A percentile compares a stretch with the other conserved stretches of the same genome.
phyloP scores from a whole-genome alignment of 1,284 basidiomycete species.

The Cryptococcus jaspeensis region DNA sequence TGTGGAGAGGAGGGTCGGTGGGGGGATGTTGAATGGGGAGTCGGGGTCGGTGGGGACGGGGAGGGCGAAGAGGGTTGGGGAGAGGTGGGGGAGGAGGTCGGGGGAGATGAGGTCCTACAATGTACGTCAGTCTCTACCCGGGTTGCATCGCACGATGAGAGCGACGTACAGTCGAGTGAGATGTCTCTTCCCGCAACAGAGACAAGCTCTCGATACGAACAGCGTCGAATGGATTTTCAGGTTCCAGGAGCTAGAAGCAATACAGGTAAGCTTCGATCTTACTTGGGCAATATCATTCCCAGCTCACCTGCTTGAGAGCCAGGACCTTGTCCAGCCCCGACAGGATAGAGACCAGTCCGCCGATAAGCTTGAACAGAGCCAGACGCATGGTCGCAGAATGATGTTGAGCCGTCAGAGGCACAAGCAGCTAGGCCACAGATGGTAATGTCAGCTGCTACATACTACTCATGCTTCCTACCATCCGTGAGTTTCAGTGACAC shows the following conservation, averaged over 20 bases:
- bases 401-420: conserved; percentile 34
- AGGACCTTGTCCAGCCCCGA: conserved; percentile 22
- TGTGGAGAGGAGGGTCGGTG: conserved; percentile 18
- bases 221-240: conserved; percentile 39
- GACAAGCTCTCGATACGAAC: conserved; percentile 34
- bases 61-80: conserved; percentile 21
- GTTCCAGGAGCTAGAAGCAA: conserved; percentile 34
- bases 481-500: conserved; percentile 1
- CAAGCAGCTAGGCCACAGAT: conserved; percentile 23
- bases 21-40: conserved; percentile 12
- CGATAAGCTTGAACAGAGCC: conserved; percentile 38
- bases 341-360: conserved; percentile 15
- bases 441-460: neutral
- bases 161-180: neutral
- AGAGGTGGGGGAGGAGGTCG: conserved; percentile 15
- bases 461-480: neutral
- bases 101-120: conserved; percentile 10
- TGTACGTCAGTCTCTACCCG: no score
- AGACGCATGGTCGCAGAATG: conserved; percentile 25
- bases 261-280: neutral
- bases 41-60: conserved; percentile 6
- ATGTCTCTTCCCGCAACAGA: conserved; percentile 32
- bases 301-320: conserved; percentile 32
- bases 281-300: neutral
- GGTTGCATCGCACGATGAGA: no score